Evolutionary conservation across 148 eudicot genomes (phyloP), one percentile per base, ranked within the genome.

Genomic region (Arbutus unedo): DNA sequence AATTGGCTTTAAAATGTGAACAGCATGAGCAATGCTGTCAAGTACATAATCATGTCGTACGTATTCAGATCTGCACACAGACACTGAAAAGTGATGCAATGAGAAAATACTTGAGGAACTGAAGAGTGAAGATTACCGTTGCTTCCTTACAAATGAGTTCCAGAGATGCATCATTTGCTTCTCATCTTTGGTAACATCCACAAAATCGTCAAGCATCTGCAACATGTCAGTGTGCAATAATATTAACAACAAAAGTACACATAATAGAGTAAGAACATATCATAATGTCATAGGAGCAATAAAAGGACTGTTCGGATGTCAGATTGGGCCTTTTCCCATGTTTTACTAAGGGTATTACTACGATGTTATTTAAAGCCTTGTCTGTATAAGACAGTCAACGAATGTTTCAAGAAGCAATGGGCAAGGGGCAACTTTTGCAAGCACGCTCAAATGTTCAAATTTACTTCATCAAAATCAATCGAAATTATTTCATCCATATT

Each of bases 141-240:
- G 99, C 89, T 94, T 96, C 86, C 99, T 89, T 41, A 93, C 91
- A 86, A 96, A 93, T 54, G 99, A 96, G 85, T 96, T 96, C 99
- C 99, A 96, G 16, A 96, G 94, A 94, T 94, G 98, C 99, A 96
- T 94, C 84, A 96, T 86, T 83, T 91, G 92, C 86, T 94, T 96
- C 90, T 96, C 99, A 72, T 94, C 94, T 86, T 89, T 90, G 71
- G 96, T 89, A 56, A 96, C 99, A 86, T 96, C 99, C 76, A 94
- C 92, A 91, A 96, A 96, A 89, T 94, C 99, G 83, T 96, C 99
- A 75, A 96, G 93, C 96, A 94, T 89, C 99, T 96, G 93, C 88
- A 85, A 83, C 47, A 84, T 68, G 81, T 76, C 53, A 79, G 50
- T 71, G n/a, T 14, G 38, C 49, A 66, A 25, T 62, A 71, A 16